phyloP scores from a whole-genome alignment of 2,329 filamentous ascomycete genomes.

The Fusarium sp. region DNA sequence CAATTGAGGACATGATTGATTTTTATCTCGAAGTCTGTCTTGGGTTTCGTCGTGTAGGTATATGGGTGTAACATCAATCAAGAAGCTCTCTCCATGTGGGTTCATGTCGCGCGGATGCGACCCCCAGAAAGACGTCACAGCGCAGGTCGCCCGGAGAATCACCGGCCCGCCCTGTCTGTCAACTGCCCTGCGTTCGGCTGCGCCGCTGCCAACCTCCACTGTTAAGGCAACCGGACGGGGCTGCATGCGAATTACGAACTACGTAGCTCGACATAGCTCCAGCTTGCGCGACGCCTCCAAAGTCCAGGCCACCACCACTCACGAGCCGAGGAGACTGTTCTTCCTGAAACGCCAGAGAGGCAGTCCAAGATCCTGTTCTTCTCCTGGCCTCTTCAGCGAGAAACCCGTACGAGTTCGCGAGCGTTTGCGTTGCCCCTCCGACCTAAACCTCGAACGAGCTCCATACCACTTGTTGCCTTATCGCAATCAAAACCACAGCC shows the following conservation, averaged over 20 bases:
- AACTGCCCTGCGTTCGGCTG: conserved; percentile 30
- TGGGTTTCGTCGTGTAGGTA: conserved; percentile 17
- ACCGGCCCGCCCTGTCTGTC: conserved; percentile 45
- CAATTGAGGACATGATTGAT: conserved; percentile 75
- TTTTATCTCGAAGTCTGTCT: conserved; percentile 6
- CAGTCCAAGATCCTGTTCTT: background rate
- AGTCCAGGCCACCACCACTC: conserved; percentile 4
- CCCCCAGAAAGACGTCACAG: conserved; percentile 47
- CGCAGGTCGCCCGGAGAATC: conserved; percentile 46
- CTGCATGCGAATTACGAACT: conserved; percentile 45
- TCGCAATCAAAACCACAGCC: conserved; percentile 34
- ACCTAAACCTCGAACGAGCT: conserved; percentile 41
- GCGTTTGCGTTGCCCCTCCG: conserved; percentile 36
- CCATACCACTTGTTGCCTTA: conserved; percentile 38
- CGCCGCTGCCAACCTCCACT: conserved; percentile 43
- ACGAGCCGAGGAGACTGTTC: background rate
- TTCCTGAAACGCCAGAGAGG: background rate
- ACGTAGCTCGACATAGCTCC: conserved; percentile 48
- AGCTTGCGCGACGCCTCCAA: conserved; percentile 37
- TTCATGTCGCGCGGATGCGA: conserved; percentile 29
- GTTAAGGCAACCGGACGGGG: conserved; percentile 38
- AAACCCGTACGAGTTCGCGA: conserved; percentile 7
- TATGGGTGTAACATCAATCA: conserved; percentile 24
- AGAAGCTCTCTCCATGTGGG: conserved; percentile 35
- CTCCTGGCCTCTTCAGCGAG: background rate